phyloP scores from a whole-genome alignment of 1,139 yeast species.

The Sugiyamaella paludigena region DNA sequence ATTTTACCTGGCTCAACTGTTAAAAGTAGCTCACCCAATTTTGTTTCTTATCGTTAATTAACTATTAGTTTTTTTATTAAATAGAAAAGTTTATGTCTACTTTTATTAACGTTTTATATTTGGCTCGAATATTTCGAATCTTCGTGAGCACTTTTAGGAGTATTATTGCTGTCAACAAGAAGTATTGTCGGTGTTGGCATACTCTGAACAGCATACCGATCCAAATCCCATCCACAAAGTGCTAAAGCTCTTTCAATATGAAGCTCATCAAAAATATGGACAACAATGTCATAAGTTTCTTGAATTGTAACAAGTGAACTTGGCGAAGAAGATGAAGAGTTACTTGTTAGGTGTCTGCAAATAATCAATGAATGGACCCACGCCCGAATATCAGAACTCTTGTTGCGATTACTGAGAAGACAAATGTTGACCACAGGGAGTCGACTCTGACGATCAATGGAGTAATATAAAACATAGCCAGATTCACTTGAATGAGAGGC shows the following conservation, averaged over 20 bases:
- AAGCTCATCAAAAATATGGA: conserved; percentile 28
- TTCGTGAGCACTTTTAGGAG: neutral
- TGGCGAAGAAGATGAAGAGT: neutral
- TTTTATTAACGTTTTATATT: conserved; percentile 1
- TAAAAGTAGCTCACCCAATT: too few species aligned
- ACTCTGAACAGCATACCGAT: conserved; percentile 26
- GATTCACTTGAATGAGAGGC: conserved; percentile 21
- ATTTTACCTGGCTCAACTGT: neutral
- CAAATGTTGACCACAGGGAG: conserved; percentile 24
- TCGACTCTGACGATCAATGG: neutral
- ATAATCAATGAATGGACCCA: conserved; percentile 38
- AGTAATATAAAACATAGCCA: conserved; percentile 29
- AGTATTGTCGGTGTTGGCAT: conserved; percentile 24
- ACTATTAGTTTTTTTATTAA: neutral
- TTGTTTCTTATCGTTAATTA: too few species aligned
- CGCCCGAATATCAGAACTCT: conserved; percentile 29
- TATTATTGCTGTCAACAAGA: conserved; percentile 2
- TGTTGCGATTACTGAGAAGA: conserved; percentile 20
- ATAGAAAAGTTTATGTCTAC: neutral
- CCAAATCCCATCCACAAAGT: conserved; percentile 32
- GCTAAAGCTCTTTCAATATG: conserved; percentile 25
- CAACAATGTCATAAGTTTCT: conserved; percentile 25
- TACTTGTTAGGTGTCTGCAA: conserved; percentile 21
- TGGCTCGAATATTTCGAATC: neutral
- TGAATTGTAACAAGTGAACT: conserved; percentile 23